These are phyloP conservation scores for Malassezia caprae DNA, from an alignment of 1,284 basidiomycete species.

Conservation along the genomic window DNA sequence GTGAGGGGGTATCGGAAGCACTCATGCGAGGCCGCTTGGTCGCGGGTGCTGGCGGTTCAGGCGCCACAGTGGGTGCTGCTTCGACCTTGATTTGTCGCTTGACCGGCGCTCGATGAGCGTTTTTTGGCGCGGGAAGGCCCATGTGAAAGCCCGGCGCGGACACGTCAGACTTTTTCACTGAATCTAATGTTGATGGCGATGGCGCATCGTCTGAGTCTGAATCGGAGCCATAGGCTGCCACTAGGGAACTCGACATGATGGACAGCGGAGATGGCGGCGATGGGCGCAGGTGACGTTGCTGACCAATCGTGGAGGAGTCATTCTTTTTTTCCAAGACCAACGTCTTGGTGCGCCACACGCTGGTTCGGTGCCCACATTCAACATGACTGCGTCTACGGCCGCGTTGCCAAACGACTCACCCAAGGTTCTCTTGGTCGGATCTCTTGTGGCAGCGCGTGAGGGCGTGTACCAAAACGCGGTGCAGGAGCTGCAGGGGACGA, in stretches of 20 bases:
- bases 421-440: slow-evolving; percentile 32
- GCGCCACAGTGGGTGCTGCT: background rate
- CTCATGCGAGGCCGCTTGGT: background rate
- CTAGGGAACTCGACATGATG: slow-evolving; percentile 5
- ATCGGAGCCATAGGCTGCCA: slow-evolving; percentile 20
- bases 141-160: background rate
- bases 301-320: background rate
- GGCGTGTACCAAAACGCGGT: slow-evolving; percentile 38
- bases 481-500: slow-evolving; percentile 11
- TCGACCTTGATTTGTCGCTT: slow-evolving; percentile 12
- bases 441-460: slow-evolving; percentile 33
- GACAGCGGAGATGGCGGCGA: background rate
- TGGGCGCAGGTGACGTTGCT: background rate
- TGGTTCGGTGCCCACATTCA: background rate
- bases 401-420: background rate
- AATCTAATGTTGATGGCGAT: background rate
- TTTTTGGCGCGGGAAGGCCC: slow-evolving; percentile 13
- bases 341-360: background rate
- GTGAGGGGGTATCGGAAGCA: background rate
- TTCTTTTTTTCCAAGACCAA: background rate
- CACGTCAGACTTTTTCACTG: background rate
- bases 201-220: slow-evolving; percentile 15
- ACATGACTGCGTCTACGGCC: background rate
- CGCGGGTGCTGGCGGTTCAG: background rate
- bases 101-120: background rate